phyloP scores from a whole-genome alignment of 352 stramenopile species.

The Elongisporangium anandrum region DNA sequence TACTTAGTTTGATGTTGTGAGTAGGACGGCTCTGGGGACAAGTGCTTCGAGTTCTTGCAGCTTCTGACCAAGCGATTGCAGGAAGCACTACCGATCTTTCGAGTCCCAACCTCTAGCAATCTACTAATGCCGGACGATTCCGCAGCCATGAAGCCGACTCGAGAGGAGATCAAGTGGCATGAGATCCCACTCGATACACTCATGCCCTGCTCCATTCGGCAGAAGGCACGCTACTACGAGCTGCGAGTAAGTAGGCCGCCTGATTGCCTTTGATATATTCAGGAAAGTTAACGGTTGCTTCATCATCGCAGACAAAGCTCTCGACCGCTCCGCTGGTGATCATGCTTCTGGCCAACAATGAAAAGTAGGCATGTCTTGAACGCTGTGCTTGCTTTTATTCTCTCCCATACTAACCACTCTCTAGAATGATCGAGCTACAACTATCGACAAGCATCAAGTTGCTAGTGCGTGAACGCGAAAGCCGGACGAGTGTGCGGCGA shows the following conservation, averaged over 20 bases:
- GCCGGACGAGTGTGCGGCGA: slow-evolving; percentile 15
- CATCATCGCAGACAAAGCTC: slow-evolving; percentile 21
- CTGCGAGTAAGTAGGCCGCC: slow-evolving; percentile 21
- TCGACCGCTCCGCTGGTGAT: slow-evolving; percentile 30
- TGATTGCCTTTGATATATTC: neutral
- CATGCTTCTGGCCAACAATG: slow-evolving; percentile 34
- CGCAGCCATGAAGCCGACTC: neutral
- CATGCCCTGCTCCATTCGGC: slow-evolving; percentile 22
- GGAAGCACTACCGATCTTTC: slow-evolving; percentile 22
- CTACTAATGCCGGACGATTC: neutral
- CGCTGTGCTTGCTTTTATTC: neutral
- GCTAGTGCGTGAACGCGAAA: slow-evolving; percentile 29
- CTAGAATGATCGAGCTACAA: slow-evolving; percentile 42
- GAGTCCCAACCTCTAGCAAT: neutral
- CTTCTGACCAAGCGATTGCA: slow-evolving; percentile 35
- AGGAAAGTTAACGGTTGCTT: neutral
- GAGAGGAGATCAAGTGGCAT: slow-evolving; percentile 22
- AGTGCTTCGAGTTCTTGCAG: slow-evolving; percentile 46
- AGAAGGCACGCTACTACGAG: slow-evolving; percentile 33
- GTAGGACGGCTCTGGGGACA: slow-evolving; percentile 29
- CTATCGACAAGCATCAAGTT: slow-evolving; percentile 44
- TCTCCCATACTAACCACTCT: no score
- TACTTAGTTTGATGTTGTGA: neutral
- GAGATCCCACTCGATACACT: slow-evolving; percentile 29
- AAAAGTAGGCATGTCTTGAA: slow-evolving; percentile 31